Percentiles rank a stretch among this genome's conserved stretches.
These are phyloP conservation scores for Vaccinium corymbosum DNA, from an alignment of 148 eudicot genomes.

Conservation along the genomic window DNA sequence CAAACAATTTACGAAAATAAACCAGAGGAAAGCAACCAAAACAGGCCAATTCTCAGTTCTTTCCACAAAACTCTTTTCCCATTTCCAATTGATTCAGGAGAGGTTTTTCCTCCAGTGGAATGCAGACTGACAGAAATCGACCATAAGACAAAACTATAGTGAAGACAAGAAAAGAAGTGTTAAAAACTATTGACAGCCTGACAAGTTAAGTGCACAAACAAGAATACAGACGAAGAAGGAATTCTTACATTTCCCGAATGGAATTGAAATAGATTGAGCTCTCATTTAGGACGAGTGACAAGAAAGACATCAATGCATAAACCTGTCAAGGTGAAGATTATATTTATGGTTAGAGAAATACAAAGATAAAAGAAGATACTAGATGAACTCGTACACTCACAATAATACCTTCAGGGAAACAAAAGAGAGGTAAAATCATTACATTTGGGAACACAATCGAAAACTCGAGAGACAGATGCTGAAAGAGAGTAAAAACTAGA, in stretches of 20 bases:
- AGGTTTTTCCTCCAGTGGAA: neutral
- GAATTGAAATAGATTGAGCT: slow-evolving; percentile 84
- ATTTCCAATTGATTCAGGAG: neutral
- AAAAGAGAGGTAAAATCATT: neutral
- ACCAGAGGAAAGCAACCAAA: neutral
- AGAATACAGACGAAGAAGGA: neutral
- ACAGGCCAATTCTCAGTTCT: neutral
- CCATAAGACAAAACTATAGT: neutral
- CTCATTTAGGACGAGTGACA: slow-evolving; percentile 67
- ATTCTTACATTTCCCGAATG: slow-evolving; percentile 85
- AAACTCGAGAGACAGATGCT: neutral
- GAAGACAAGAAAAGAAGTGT: neutral
- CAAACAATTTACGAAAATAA: neutral
- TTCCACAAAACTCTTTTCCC: neutral
- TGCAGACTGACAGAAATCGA: neutral
- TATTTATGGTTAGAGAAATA: slow-evolving; percentile 1
- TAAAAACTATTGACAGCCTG: neutral
- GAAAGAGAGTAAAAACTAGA: neutral
- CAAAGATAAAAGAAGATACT: neutral
- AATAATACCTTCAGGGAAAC: neutral
- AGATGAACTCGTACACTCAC: neutral
- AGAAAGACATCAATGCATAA: slow-evolving; percentile 86
- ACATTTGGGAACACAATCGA: neutral
- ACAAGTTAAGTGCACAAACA: neutral
- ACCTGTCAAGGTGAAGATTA: slow-evolving; percentile 49